Evolutionary conservation across 345 rosid genomes (phyloP).

Genomic region (Hypericum androsaemum): DNA sequence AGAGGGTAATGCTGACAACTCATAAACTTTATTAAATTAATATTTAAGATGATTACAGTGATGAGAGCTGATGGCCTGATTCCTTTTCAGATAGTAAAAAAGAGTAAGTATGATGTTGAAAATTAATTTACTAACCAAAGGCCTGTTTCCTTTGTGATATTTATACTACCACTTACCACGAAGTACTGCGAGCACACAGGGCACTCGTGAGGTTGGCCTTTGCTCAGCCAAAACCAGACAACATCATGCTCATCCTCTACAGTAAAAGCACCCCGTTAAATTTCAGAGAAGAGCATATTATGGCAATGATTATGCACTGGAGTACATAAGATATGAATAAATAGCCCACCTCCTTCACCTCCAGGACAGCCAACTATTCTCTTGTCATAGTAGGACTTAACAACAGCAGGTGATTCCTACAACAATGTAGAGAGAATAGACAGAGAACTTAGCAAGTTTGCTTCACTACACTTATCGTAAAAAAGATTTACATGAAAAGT

Average conservation of each 20-base stretch:
- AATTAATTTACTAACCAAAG: too few relatives aligned
- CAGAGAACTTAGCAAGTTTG: too few relatives aligned
- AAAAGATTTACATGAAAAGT: not conserved
- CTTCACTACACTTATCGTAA: not conserved
- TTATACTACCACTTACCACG: conserved; percentile 43
- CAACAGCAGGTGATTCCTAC: conserved; percentile 68
- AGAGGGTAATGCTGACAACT: too few relatives aligned
- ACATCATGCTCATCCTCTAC: conserved; percentile 95
- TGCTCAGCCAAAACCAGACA: conserved; percentile 96
- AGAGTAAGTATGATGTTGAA: too few relatives aligned
- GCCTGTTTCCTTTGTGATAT: not conserved
- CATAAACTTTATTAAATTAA: too few relatives aligned
- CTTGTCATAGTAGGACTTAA: conserved; percentile 62
- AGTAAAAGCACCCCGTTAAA: not conserved
- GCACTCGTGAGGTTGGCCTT: conserved; percentile 75
- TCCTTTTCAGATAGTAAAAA: too few relatives aligned
- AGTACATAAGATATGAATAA: too few relatives aligned
- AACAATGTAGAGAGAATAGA: conserved; percentile 4
- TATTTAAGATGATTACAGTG: too few relatives aligned
- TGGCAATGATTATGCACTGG: too few relatives aligned
- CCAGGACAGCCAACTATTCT: conserved; percentile 90
- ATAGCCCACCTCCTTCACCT: conserved; percentile 58
- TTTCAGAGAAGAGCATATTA: too few relatives aligned
- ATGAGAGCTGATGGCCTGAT: too few relatives aligned
- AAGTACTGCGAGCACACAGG: conserved; percentile 82